These are phyloP conservation scores for Diaporthe sp. DNA, from an alignment of 2,329 filamentous ascomycete species.

Conservation along the genomic window DNA sequence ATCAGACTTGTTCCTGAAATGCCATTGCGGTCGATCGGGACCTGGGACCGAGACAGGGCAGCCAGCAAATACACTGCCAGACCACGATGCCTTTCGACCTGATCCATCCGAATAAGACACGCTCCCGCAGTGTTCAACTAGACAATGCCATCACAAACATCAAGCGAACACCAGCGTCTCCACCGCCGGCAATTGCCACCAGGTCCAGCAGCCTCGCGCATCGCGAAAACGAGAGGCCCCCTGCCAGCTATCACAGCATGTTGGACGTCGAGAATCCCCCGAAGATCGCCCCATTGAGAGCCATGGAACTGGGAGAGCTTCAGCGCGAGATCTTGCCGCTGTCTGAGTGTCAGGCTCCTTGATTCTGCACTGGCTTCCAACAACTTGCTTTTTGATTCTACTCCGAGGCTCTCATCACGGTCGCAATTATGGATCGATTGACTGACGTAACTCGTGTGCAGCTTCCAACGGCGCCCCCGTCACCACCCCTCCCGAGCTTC, in stretches of 20 bases:
- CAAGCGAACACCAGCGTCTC: slow-evolving; percentile 38
- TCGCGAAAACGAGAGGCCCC: slow-evolving; percentile 50
- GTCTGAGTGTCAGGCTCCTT: slow-evolving; percentile 52
- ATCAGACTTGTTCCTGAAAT: background rate
- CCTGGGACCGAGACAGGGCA: slow-evolving; percentile 58
- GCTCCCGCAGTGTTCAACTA: slow-evolving; percentile 63
- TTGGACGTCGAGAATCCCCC: slow-evolving; percentile 64
- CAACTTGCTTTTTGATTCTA: background rate
- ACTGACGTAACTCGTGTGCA: slow-evolving; percentile 44
- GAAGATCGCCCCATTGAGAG: slow-evolving; percentile 56
- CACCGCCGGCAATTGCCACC: slow-evolving; percentile 45
- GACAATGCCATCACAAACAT: slow-evolving; percentile 49
- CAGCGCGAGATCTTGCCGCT: slow-evolving; percentile 48
- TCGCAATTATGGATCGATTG: slow-evolving; percentile 31
- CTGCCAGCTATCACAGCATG: slow-evolving; percentile 64
- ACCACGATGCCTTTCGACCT: slow-evolving; percentile 55
- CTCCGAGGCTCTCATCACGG: background rate
- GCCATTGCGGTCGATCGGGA: slow-evolving; percentile 1
- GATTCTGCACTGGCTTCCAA: slow-evolving; percentile 39
- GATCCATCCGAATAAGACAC: slow-evolving; percentile 57
- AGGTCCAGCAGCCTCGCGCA: slow-evolving; percentile 52
- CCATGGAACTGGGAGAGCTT: slow-evolving; percentile 62
- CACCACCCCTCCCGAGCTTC: slow-evolving; percentile 54
- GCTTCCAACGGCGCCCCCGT: slow-evolving; percentile 58
- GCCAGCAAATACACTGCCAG: slow-evolving; percentile 51